These are phyloP conservation scores for Chaetomium tenue DNA, from an alignment of 495 filamentous ascomycete genomes.

Conservation along the genomic window DNA sequence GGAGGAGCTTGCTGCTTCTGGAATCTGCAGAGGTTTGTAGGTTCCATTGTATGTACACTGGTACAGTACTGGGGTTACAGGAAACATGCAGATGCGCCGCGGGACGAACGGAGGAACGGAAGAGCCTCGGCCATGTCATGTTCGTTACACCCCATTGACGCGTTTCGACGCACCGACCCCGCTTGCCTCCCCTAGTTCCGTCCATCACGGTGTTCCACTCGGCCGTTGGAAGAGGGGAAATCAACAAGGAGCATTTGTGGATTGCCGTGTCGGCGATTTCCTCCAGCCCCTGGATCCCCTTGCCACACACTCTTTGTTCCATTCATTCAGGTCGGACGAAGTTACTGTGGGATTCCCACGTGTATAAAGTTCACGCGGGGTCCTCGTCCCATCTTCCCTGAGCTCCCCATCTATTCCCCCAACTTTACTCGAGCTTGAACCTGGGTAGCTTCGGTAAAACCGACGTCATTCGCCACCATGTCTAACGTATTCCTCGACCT, in stretches of 20 bases:
- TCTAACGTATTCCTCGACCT: constrained; percentile 53
- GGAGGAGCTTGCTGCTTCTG: no score
- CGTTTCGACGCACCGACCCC: constrained; percentile 6
- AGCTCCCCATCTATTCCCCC: not conserved
- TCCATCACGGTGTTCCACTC: constrained; percentile 12
- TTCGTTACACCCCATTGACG: constrained; percentile 6
- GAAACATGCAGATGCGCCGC: not conserved
- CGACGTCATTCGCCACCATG: constrained; percentile 39
- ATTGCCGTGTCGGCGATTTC: not conserved
- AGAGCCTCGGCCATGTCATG: not conserved
- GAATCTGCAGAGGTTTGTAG: no score
- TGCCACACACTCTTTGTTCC: not conserved
- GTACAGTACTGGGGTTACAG: no score
- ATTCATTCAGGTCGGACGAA: not conserved
- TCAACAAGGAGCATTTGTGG: not conserved
- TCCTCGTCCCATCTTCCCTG: constrained; percentile 13
- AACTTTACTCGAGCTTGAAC: constrained; percentile 6
- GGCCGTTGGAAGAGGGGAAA: constrained; percentile 12
- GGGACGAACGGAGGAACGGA: not conserved
- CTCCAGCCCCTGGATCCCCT: not conserved
- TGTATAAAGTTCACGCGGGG: constrained; percentile 4
- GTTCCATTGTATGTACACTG: no score
- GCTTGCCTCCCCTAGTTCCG: constrained; percentile 1
- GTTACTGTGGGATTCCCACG: not conserved
- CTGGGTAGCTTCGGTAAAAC: not conserved